These are phyloP conservation scores for Aspergillus sp. DNA, from an alignment of 2,329 filamentous ascomycete species.

Conservation along the genomic window DNA sequence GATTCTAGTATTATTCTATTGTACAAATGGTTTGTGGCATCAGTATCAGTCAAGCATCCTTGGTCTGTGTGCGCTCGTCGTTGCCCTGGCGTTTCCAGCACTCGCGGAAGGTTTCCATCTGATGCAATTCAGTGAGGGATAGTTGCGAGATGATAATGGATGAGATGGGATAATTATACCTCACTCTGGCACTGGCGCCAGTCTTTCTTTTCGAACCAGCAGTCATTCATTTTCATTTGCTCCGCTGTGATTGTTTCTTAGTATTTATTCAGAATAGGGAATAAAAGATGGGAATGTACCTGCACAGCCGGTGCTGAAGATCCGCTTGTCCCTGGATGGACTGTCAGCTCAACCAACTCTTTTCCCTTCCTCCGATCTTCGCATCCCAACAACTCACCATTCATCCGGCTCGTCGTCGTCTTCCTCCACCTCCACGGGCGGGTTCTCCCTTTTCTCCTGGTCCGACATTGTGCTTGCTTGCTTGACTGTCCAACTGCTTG, in stretches of 20 bases:
- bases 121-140: neutral
- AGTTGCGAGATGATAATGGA: neutral
- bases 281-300: constrained; percentile 53
- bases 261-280: neutral
- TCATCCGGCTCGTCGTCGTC: constrained; percentile 91
- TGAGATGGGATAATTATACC: constrained; percentile 57
- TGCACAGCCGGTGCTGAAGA: constrained; percentile 93
- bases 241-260: constrained; percentile 61
- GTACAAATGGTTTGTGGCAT: constrained; percentile 11
- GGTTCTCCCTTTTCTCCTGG: constrained; percentile 49
- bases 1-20: neutral
- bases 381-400: constrained; percentile 61
- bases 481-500: too few relatives aligned
- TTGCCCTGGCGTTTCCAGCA: constrained; percentile 94
- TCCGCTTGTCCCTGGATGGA: constrained; percentile 82
- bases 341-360: constrained; percentile 19
- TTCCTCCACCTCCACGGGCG: constrained; percentile 45
- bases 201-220: constrained; percentile 94
- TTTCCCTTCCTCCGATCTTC: neutral
- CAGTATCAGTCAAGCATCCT: constrained; percentile 57
- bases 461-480: constrained; percentile 56
- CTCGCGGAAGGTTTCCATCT: constrained; percentile 88
- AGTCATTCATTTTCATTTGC: constrained; percentile 88
- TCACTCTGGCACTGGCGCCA: constrained; percentile 88
- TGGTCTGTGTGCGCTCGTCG: constrained; percentile 75